Base-by-base conservation (phyloP, 75 land plant species). In the Gnetum montanum region DNA sequence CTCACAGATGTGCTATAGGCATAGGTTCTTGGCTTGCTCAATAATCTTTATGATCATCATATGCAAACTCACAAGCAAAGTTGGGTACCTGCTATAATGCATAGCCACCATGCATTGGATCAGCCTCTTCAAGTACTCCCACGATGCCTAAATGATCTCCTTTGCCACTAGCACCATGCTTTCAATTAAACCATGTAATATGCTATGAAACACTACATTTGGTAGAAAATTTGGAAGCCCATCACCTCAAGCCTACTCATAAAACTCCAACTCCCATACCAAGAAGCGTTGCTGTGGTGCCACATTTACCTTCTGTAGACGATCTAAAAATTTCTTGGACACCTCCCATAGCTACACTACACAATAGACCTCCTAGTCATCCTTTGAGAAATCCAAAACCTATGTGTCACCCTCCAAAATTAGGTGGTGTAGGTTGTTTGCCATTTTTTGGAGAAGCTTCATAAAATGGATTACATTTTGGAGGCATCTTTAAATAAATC, bases 331-430 rank as follows among this genome's bases (percentile, higher is more conserved):
- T 0, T 63, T 23, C 19, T 31, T 27, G 26, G 63, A 67, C 57
- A 34, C 35, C 37, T 67, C 70, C 13, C 64, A 46, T 46, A 67
- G 20, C 8, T 67, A 22, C 0, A 67, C 70, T 0, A 67, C 63
- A 35, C 43, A 61, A 19, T 63, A 67, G 24, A 67, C 51, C 6
- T 63, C 57, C 33, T 56, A 49, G 0, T 51, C n/a, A 2, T 15
- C 20, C n/a, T 65, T 4, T 4, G 1, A 18, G 30, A 3, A 29
- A 4, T 26, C 19, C 26, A 10, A 16, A 35, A n/a, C n/a, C n/a
- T n/a, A n/a, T n/a, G 31, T 30, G 18, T 51, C 35, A 3, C 54
- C 54, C 54, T 13, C 18, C 8, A 51, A 30, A 0, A 51, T 35
- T 10, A 51, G 30, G 8, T 31, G 30, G 1, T 31, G 16, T 1